phyloP scores from a whole-genome alignment of 805 yeast species.

The Metschnikowia noctiluminum region DNA sequence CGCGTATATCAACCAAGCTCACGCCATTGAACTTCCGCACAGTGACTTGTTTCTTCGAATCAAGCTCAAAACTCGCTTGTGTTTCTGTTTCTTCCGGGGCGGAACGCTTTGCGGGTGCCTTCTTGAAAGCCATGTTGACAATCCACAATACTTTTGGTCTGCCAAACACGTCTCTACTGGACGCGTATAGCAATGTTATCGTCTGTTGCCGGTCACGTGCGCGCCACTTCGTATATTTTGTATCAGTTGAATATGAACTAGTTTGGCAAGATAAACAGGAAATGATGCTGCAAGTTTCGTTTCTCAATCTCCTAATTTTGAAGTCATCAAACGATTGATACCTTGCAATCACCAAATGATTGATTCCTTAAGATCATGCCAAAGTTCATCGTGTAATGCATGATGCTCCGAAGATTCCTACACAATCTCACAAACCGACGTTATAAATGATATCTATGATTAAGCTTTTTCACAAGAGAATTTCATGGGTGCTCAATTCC shows the following conservation, averaged over 20 bases:
- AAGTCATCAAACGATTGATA: too few relatives aligned
- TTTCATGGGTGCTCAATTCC: conserved; percentile 21
- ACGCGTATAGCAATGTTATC: not conserved
- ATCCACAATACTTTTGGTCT: not conserved
- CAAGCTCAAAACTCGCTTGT: conserved; percentile 19
- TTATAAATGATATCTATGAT: too few relatives aligned
- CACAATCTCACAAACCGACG: too few relatives aligned
- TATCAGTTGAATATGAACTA: too few relatives aligned
- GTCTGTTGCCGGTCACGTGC: conserved; percentile 1
- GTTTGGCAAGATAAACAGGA: too few relatives aligned
- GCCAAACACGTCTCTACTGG: not conserved
- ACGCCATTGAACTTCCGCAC: conserved; percentile 68
- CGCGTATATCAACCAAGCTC: conserved; percentile 78
- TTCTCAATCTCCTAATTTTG: too few relatives aligned
- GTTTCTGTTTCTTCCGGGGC: conserved; percentile 12
- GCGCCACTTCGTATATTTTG: not conserved
- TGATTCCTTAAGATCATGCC: not conserved
- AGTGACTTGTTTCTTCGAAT: conserved; percentile 56
- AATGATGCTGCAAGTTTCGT: too few relatives aligned
- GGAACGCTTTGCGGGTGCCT: conserved; percentile 1
- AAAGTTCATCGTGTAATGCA: too few relatives aligned
- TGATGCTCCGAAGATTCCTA: too few relatives aligned
- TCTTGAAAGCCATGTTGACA: not conserved
- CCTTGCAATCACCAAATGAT: not conserved
- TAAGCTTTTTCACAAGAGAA: too few relatives aligned